phyloP scores from a whole-genome alignment of 768 basidiomycete genomes.

The Ephemerocybe angulata region DNA sequence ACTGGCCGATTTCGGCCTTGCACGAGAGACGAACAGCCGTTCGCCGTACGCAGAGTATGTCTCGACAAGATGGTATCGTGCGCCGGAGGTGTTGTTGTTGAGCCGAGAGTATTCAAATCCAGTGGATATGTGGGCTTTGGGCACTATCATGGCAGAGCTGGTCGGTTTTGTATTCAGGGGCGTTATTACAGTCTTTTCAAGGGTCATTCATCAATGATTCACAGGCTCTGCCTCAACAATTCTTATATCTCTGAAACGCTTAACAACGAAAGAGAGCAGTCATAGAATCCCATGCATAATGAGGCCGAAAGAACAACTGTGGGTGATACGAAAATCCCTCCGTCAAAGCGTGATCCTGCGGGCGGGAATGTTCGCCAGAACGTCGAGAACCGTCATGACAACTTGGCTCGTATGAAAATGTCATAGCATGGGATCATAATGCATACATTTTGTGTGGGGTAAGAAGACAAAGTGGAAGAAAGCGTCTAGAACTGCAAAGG shows the following conservation, averaged over 20 bases:
- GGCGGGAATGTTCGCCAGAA: too few species aligned
- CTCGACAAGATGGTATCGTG: constrained; percentile 98
- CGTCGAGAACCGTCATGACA: too few species aligned
- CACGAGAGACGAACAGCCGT: constrained; percentile 78
- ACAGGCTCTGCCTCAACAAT: too few species aligned
- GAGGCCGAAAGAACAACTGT: too few species aligned
- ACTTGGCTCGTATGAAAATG: not conserved
- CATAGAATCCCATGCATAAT: too few species aligned
- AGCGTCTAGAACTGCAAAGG: constrained; percentile 6
- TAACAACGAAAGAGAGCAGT: too few species aligned
- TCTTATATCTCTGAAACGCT: too few species aligned
- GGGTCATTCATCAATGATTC: too few species aligned
- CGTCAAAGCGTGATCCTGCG: too few species aligned
- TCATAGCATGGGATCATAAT: constrained; percentile 10
- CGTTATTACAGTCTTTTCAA: too few species aligned
- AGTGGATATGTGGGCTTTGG: constrained; percentile 99
- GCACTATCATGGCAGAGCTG: constrained; percentile 96
- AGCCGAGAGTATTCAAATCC: constrained; percentile 94
- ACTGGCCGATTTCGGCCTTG: constrained; percentile 96
- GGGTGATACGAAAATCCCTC: too few species aligned
- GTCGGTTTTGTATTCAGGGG: too few species aligned
- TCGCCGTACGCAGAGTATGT: constrained; percentile 99
- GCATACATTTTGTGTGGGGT: constrained; percentile 13
- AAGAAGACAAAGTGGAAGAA: not conserved
- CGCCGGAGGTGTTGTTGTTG: constrained; percentile 91